phyloP scores from a whole-genome alignment of 129 eudicot species.

The Oenanthe sinensis region DNA sequence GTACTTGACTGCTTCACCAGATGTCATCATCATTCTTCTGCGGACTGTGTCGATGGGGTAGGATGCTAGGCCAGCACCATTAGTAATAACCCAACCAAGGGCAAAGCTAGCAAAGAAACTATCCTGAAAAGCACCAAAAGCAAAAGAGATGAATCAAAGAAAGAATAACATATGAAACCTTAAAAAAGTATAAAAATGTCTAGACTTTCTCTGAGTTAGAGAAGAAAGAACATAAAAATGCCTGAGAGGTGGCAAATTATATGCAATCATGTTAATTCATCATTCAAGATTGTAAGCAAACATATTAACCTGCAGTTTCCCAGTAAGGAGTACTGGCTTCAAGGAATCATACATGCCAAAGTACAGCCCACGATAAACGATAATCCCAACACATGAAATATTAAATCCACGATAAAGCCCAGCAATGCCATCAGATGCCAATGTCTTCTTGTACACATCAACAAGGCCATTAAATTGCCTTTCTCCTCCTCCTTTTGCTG shows the following conservation, averaged over 20 bases:
- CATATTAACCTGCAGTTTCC: slow-evolving; percentile 35
- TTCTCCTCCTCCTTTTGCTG: slow-evolving; percentile 48
- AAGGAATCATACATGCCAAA: slow-evolving; percentile 59
- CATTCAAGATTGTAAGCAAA: background rate
- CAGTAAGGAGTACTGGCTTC: slow-evolving; percentile 57
- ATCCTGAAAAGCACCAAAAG: slow-evolving; percentile 34
- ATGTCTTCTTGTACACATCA: slow-evolving; percentile 55
- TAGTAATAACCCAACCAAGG: slow-evolving; percentile 60
- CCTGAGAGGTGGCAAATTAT: background rate
- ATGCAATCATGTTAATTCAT: background rate
- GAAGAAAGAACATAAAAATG: too few relatives aligned
- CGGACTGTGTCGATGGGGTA: slow-evolving; percentile 53
- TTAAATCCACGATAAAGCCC: slow-evolving; percentile 64
- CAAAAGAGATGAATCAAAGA: background rate
- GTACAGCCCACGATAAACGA: slow-evolving; percentile 52
- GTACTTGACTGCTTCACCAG: slow-evolving; percentile 71
- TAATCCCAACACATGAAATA: slow-evolving; percentile 52
- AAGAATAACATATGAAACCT: too few relatives aligned
- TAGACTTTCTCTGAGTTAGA: too few relatives aligned
- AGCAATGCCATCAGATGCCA: slow-evolving; percentile 55
- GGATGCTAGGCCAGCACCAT: slow-evolving; percentile 56
- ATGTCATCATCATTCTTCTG: slow-evolving; percentile 63
- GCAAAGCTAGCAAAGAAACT: slow-evolving; percentile 70
- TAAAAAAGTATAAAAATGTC: too few relatives aligned
- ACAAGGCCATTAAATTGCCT: slow-evolving; percentile 48